Evolutionary conservation across 495 filamentous ascomycete species (phyloP), one percentile per base, ranked within the genome.

Genomic region (Penicillium antarcticum): DNA sequence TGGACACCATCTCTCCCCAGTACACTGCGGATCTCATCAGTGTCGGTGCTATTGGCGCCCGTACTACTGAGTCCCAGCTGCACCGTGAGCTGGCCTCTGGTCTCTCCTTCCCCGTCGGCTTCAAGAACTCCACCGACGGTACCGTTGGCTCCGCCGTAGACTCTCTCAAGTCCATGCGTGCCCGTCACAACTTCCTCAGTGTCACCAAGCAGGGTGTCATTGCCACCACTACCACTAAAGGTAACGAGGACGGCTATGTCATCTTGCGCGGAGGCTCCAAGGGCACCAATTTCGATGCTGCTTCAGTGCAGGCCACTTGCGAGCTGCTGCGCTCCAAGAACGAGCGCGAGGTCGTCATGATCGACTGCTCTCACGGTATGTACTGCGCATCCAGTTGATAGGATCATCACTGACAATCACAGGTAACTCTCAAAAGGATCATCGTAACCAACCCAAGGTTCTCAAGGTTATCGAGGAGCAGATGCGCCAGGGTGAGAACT

Each of bases 91-190:
- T 97, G 19, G 92, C 92, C 10, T 92, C 87, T 14, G 92, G 92
- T 58, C 81, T 97, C 23, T 92, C 88, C 34, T 97, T 95, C 83
- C 92, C 92, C 2, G 88, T 97, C 37, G 92, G 92, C 11, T 97
- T 95, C 84, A 97, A 96, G 81, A 97, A 97, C 63, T 91, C 92
- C 41, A 96, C 92, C 21, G 92, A 97, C 62, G 92, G 92, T n/a
- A 87, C 84, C 58, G 68, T 97, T 40, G 80, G 78, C 11, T 90
- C 96, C 17, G 90, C 91, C 33, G 91, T 97, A 56, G 92, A 97
- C 65, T 92, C 92, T 34, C 91, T 96, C 53, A 89, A 92, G 45
- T 83, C 89, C 4, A 92, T 91, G 4, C 85, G 87, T 29, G 81
- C 88, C 45, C 87, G 86, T 61, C 92, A 97, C 70, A 88, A 92